Conservation (phyloP, 148 eudicot species). For the Rhododendron simsii region DNA sequence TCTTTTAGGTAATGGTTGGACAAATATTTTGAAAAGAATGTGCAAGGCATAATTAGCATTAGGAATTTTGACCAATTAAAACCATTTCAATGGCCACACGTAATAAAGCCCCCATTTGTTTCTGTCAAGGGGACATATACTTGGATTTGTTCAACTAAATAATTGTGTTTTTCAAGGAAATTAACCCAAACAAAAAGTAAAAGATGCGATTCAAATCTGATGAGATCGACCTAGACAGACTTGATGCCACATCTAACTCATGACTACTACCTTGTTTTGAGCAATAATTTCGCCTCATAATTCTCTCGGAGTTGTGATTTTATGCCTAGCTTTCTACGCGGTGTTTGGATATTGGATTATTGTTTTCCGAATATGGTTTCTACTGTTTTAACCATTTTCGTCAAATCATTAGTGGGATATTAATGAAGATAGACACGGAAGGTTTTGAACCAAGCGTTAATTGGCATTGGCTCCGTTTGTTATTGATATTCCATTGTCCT, state of each 20-base stretch:
- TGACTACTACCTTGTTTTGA: background rate
- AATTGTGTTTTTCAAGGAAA: background rate
- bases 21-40: background rate
- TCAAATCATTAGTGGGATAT: background rate
- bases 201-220: slow-evolving; percentile 12
- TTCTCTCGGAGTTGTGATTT: background rate
- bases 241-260: background rate
- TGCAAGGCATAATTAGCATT: background rate
- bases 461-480: too few species aligned
- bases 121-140: background rate
- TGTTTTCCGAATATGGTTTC: background rate
- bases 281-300: background rate
- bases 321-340: background rate
- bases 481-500: too few species aligned
- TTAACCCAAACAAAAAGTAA: background rate
- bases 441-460: too few species aligned
- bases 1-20: background rate
- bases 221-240: background rate
- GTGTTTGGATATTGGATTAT: background rate
- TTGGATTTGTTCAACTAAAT: background rate
- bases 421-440: background rate
- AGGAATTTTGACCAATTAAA: background rate
- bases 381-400: background rate
- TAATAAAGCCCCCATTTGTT: background rate
- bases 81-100: background rate